These are phyloP conservation scores for Peronosclerospora sorghi DNA, from an alignment of 352 stramenopile species.

Conservation along the genomic window DNA sequence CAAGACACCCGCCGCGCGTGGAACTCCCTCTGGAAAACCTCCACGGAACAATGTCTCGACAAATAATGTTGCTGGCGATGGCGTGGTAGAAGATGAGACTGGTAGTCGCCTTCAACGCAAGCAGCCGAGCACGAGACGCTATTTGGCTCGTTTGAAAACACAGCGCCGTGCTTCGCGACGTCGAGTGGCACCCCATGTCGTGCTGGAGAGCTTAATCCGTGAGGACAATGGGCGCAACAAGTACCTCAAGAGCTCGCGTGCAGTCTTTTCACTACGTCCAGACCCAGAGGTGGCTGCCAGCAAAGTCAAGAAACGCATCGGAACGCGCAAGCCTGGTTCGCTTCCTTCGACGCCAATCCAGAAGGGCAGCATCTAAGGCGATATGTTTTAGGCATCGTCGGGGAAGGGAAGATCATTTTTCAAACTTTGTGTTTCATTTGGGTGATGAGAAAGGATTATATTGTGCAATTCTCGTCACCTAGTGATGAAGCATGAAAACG, in stretches of 20 bases:
- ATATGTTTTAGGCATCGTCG: conserved; percentile 4
- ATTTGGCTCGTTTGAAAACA: conserved; percentile 69
- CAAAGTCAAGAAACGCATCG: conserved; percentile 70
- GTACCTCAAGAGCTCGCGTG: conserved; percentile 74
- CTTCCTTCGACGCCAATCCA: conserved; percentile 54
- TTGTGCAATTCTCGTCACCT: no score
- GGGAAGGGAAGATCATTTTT: background rate
- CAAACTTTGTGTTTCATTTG: no score
- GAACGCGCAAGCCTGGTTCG: conserved; percentile 47
- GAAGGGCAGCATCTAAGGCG: conserved; percentile 52
- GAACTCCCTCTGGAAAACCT: conserved; percentile 18
- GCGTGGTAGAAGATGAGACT: conserved; percentile 36
- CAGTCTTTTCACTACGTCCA: conserved; percentile 57
- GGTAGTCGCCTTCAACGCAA: conserved; percentile 54
- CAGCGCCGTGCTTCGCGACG: conserved; percentile 49
- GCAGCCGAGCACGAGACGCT: conserved; percentile 68
- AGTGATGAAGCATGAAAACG: no score
- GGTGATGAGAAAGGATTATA: conserved; percentile 12
- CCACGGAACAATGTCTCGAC: conserved; percentile 31
- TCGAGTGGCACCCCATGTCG: conserved; percentile 57
- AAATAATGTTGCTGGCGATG: conserved; percentile 24
- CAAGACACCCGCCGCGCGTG: conserved; percentile 26
- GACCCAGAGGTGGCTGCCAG: conserved; percentile 60
- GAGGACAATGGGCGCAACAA: conserved; percentile 73
- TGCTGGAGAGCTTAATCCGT: conserved; percentile 70